Percentiles rank a stretch among this genome's conserved stretches.
phyloP scores from a whole-genome alignment of 2,329 filamentous ascomycete species.

The Arthroderma uncinatum region DNA sequence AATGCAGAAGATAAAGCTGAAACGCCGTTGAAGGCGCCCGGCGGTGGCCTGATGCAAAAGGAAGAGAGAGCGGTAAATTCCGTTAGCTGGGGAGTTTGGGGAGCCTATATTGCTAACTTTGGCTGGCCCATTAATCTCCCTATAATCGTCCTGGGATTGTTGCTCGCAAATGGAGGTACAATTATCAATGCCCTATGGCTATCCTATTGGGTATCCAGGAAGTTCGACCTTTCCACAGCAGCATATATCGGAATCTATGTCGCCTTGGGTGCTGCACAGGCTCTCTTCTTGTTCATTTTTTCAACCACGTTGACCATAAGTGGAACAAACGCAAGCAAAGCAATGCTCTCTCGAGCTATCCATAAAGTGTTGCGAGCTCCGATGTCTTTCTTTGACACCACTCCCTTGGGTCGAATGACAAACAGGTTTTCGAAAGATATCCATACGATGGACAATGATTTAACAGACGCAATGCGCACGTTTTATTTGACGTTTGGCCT shows the following conservation, averaged over 20 bases:
- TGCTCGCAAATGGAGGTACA: constrained; percentile 69
- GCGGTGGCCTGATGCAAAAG: constrained; percentile 35
- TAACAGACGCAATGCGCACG: constrained; percentile 84
- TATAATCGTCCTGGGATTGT: constrained; percentile 51
- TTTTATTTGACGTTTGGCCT: constrained; percentile 76
- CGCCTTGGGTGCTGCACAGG: constrained; percentile 59
- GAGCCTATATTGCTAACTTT: constrained; percentile 64
- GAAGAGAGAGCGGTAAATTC: constrained; percentile 56
- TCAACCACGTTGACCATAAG: constrained; percentile 65
- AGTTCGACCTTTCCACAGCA: constrained; percentile 54
- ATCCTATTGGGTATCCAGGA: constrained; percentile 80
- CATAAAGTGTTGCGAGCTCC: constrained; percentile 58
- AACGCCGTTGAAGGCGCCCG: constrained; percentile 26
- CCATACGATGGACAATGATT: constrained; percentile 88
- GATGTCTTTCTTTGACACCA: constrained; percentile 94
- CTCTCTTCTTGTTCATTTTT: constrained; percentile 67
- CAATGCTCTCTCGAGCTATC: constrained; percentile 71
- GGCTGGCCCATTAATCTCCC: constrained; percentile 54
- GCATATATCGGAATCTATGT: constrained; percentile 62
- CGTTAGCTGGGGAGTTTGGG: constrained; percentile 70
- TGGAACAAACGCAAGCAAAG: constrained; percentile 70
- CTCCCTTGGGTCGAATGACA: constrained; percentile 84
- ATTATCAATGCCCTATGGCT: constrained; percentile 86
- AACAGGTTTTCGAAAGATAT: constrained; percentile 95
- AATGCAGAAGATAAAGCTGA: constrained; percentile 41